phyloP scores from a whole-genome alignment of 495 filamentous ascomycete species.

The Filosporella fistucella region DNA sequence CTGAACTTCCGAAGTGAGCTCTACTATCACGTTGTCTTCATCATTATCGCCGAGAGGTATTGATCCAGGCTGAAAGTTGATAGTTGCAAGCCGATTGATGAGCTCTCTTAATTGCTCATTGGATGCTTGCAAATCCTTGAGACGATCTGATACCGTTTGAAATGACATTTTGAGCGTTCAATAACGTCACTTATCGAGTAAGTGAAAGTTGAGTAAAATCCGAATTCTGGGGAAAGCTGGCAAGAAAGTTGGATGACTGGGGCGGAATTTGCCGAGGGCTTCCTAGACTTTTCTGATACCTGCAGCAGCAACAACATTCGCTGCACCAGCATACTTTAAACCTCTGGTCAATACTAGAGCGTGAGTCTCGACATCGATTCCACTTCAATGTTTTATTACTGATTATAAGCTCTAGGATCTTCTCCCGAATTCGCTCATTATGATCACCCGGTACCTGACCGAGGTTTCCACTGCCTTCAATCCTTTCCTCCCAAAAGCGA shows the following conservation, averaged over 20 bases:
- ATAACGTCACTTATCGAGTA: not conserved
- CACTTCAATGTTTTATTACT: not conserved
- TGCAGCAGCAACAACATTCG: too few species aligned
- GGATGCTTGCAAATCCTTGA: constrained; percentile 63
- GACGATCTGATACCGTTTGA: constrained; percentile 58
- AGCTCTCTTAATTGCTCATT: constrained; percentile 67
- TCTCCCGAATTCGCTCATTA: too few species aligned
- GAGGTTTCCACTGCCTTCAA: constrained; percentile 83
- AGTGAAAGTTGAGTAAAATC: not conserved
- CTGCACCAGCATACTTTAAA: too few species aligned
- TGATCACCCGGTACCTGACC: constrained; percentile 87
- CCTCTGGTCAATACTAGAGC: too few species aligned
- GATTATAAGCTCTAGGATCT: too few species aligned
- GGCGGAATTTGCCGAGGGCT: constrained; percentile 4
- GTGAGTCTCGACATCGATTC: not conserved
- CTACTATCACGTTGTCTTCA: constrained; percentile 60
- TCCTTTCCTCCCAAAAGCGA: constrained; percentile 74
- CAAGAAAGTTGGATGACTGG: constrained; percentile 1
- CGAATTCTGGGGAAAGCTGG: constrained; percentile 13
- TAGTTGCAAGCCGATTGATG: constrained; percentile 66
- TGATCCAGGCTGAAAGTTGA: constrained; percentile 59
- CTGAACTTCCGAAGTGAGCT: constrained; percentile 79
- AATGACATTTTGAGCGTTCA: constrained; percentile 45
- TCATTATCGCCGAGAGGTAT: constrained; percentile 44
- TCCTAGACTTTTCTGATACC: constrained; percentile 5